These are phyloP conservation scores for Flaveria linearis DNA, from an alignment of 129 eudicot species.

Conservation along the genomic window DNA sequence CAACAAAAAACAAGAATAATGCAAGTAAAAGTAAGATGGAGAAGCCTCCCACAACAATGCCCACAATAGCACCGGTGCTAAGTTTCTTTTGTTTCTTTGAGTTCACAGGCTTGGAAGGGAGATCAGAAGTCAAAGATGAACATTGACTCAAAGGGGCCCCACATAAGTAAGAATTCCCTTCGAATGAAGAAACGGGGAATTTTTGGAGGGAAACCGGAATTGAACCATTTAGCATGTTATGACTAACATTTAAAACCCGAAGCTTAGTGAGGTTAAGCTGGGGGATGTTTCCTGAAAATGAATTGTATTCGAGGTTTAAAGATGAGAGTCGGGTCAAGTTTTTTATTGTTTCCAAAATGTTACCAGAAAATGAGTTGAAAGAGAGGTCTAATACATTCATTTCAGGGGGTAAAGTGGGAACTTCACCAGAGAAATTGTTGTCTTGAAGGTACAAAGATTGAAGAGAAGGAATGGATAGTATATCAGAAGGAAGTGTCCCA, in stretches of 20 bases:
- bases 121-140: slow-evolving; percentile 40
- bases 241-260: slow-evolving; percentile 54
- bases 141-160: slow-evolving; percentile 68
- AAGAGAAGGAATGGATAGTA: slow-evolving; percentile 67
- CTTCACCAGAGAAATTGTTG: slow-evolving; percentile 70
- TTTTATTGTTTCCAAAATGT: slow-evolving; percentile 39
- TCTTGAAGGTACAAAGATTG: slow-evolving; percentile 63
- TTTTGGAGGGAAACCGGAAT: slow-evolving; percentile 64
- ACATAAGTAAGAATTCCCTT: slow-evolving; percentile 70
- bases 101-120: slow-evolving; percentile 24
- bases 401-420: slow-evolving; percentile 56
- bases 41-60: slow-evolving; percentile 51
- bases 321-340: slow-evolving; percentile 52
- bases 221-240: slow-evolving; percentile 59
- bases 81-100: slow-evolving; percentile 43
- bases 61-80: slow-evolving; percentile 47
- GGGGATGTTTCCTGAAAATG: slow-evolving; percentile 63
- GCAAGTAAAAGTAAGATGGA: slow-evolving; percentile 38
- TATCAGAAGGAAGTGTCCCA: slow-evolving; percentile 74
- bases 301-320: slow-evolving; percentile 64
- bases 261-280: slow-evolving; percentile 50
- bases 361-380: slow-evolving; percentile 70
- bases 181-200: slow-evolving; percentile 69
- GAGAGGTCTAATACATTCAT: slow-evolving; percentile 65
- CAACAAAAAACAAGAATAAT: slow-evolving; percentile 38